Conservation (phyloP, 331 rosid genomes). For the Quercus tomentella region DNA sequence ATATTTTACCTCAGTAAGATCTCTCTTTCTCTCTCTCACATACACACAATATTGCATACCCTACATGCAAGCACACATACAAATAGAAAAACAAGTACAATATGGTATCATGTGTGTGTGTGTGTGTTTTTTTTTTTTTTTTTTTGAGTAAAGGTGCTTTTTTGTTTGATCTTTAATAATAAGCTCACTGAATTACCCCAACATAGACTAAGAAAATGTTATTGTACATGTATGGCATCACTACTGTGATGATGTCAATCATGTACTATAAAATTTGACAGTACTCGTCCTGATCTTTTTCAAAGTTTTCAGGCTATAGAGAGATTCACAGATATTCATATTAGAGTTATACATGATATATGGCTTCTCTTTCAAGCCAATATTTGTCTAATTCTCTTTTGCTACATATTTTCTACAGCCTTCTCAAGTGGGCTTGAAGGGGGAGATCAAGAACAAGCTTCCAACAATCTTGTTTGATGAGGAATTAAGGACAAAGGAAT, state of each 20-base stretch:
- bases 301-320: neutral
- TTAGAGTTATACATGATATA: neutral
- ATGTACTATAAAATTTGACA: neutral
- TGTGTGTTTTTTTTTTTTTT: too few species aligned
- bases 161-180: neutral
- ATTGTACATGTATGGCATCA: neutral
- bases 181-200: neutral
- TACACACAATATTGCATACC: too few species aligned
- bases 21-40: neutral
- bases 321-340: neutral
- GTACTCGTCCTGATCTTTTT: neutral
- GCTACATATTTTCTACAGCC: slow-evolving; percentile 23
- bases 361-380: neutral
- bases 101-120: neutral
- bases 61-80: neutral
- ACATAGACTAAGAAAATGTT: neutral
- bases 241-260: neutral
- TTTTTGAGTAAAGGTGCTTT: neutral
- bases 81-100: neutral
- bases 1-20: slow-evolving; percentile 47
- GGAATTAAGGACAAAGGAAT: slow-evolving; percentile 59
- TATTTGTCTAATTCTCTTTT: neutral
- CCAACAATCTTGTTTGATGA: slow-evolving; percentile 71
- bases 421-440: slow-evolving; percentile 60
- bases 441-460: slow-evolving; percentile 62